Conservation (phyloP, 176 grass and related monocot species). For the Carex pumila region DNA sequence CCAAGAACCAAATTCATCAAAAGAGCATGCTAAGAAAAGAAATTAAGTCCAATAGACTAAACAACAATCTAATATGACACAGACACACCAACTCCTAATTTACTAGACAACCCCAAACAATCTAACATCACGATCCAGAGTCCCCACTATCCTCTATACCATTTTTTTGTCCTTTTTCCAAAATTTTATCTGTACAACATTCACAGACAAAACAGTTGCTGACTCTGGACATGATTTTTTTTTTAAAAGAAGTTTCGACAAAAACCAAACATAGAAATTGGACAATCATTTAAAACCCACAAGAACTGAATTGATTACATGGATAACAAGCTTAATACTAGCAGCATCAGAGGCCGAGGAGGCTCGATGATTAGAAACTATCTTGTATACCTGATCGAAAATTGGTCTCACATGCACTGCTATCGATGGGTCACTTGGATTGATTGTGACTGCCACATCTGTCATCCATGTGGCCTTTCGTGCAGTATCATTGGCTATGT, state of each 20-base stretch:
- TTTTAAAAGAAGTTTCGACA: not conserved
- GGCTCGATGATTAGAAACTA: conserved; percentile 45
- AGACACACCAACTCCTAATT: conserved; percentile 23
- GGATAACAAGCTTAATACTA: conserved; percentile 58
- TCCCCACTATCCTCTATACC: conserved; percentile 2
- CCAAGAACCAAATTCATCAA: not conserved
- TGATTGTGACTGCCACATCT: conserved; percentile 58
- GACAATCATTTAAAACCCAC: conserved; percentile 65
- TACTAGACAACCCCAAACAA: conserved; percentile 21
- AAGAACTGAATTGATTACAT: conserved; percentile 77
- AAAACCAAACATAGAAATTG: not conserved
- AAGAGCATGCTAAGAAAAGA: not conserved
- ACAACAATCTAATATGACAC: conserved; percentile 9
- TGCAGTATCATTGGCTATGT: conserved; percentile 53
- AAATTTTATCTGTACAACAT: conserved; percentile 44
- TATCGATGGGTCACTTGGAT: conserved; percentile 59
- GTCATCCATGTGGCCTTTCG: conserved; percentile 78
- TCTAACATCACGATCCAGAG: not conserved
- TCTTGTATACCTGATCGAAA: conserved; percentile 72
- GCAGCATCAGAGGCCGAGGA: conserved; percentile 30
- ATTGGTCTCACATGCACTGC: conserved; percentile 62
- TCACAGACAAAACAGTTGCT: conserved; percentile 20
- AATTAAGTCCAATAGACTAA: conserved; percentile 12
- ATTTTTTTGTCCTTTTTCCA: conserved; percentile 28
- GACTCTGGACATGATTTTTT: not conserved